Evolutionary conservation across 148 eudicot species (phyloP), one percentile per base, ranked within the genome.

Genomic region (Chenopodium berlandieri): DNA sequence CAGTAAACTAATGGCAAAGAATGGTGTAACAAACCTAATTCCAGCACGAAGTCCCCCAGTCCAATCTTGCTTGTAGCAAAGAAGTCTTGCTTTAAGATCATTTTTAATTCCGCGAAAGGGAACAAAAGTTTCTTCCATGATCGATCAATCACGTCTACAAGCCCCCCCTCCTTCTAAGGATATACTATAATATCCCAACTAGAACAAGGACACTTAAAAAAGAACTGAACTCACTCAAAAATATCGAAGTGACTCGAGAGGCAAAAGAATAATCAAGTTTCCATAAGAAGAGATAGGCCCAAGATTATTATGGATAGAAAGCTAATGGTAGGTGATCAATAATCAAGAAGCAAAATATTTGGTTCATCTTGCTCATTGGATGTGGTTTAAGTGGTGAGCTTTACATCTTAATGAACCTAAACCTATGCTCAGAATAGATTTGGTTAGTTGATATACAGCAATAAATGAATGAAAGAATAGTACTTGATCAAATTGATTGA

Each of bases 61-160:
- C 99, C 99, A 97, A 76, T 97, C 99, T 90, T 97, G 93, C 88
- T 92, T 94, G 87, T 94, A 97, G 91, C 98, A 97, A 67, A 87
- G 72, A 65, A 97, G 85, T 80, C 99, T 91, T 82, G 89, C 93
- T 86, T 87, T 91, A 64, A 97, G 89, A 89, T 97, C 99, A 88
- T 94, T 94, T 85, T 91, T 94, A 72, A 97, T 94, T 46, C 99
- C 99, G 50, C 97, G 95, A 65, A 97, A 87, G 17, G 99, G 99
- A 78, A 92, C 94, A 85, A 97, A 94, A 37, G 94, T 92, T 86
- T 97, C 98, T 86, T 97, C 99, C 99, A 97, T 97, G 82, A 75
- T 70, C 78, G 81, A 75, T 70, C 79, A 83, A 79, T 69, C 79
- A 72, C 81, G 67, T 46, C 78, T 22, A 47, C 47, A 47, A n/a